These are phyloP conservation scores for Lactarius vividus DNA, from an alignment of 768 basidiomycete species.

Conservation along the genomic window DNA sequence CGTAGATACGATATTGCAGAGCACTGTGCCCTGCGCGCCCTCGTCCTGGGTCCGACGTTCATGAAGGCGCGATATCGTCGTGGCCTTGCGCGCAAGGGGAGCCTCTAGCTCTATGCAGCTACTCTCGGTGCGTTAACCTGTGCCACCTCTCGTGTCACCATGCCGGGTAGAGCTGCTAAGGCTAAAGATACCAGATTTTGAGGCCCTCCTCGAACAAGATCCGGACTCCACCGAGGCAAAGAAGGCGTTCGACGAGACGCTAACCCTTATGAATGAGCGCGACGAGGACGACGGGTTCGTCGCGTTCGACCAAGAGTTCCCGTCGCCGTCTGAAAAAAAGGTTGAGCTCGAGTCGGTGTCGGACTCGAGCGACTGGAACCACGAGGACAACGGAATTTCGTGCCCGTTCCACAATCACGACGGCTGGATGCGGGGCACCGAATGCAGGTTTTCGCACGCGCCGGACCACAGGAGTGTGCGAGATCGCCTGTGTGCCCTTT, in stretches of 20 bases:
- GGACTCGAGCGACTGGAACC: slow-evolving; percentile 54
- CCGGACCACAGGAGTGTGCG: slow-evolving; percentile 55
- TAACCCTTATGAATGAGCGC: background rate
- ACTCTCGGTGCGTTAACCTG: slow-evolving; percentile 27
- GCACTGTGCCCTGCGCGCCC: background rate
- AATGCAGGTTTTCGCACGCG: slow-evolving; percentile 49
- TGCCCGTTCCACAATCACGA: slow-evolving; percentile 58
- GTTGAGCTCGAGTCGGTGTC: slow-evolving; percentile 43
- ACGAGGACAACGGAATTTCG: slow-evolving; percentile 49
- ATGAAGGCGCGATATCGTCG: slow-evolving; percentile 39
- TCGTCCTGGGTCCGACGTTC: slow-evolving; percentile 32
- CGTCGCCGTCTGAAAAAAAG: slow-evolving; percentile 32
- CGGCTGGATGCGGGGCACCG: slow-evolving; percentile 44
- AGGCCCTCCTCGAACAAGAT: slow-evolving; percentile 31
- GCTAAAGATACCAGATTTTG: slow-evolving; percentile 33
- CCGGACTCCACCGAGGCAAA: slow-evolving; percentile 29
- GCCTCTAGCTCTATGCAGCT: slow-evolving; percentile 29
- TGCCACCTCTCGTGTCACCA: too few relatives aligned
- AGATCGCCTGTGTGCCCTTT: slow-evolving; percentile 47
- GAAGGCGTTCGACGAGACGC: slow-evolving; percentile 27
- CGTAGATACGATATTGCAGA: slow-evolving; percentile 1
- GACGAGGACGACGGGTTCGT: slow-evolving; percentile 8
- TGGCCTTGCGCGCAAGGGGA: slow-evolving; percentile 36
- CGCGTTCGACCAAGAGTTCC: slow-evolving; percentile 26
- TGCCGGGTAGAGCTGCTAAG: background rate